Conservation (phyloP, 2,329 filamentous ascomycete species). For the Pseudogymnoascus pannorum region DNA sequence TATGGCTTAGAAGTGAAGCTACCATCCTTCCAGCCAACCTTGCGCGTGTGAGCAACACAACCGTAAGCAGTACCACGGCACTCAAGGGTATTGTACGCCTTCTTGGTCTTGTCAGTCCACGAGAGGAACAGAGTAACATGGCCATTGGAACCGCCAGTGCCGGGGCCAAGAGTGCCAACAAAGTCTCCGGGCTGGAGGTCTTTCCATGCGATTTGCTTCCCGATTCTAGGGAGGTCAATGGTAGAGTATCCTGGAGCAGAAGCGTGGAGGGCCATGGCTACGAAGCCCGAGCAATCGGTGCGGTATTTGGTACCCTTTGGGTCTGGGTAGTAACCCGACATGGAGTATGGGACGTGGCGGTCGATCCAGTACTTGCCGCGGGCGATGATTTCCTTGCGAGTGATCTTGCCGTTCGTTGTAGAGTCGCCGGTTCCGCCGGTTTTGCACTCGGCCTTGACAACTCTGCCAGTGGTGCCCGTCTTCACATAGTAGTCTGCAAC, state of each 20-base stretch:
- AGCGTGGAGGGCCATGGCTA: background rate
- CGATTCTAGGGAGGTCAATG: background rate
- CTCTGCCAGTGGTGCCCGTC: constrained; percentile 6
- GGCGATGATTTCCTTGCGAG: constrained; percentile 1
- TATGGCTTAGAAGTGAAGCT: constrained; percentile 3
- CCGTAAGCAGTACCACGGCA: background rate
- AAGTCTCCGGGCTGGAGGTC: constrained; percentile 3
- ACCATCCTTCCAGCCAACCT: background rate
- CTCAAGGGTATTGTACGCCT: background rate
- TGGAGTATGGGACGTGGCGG: background rate
- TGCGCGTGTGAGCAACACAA: background rate
- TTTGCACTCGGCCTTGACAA: background rate
- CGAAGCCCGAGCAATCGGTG: constrained; percentile 2
- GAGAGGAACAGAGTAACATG: constrained; percentile 1
- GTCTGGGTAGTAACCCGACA: background rate
- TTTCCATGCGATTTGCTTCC: background rate
- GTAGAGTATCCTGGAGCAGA: background rate
- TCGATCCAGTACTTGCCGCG: constrained; percentile 2
- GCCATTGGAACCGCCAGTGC: background rate
- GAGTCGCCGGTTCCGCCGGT: background rate
- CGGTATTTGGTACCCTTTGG: background rate
- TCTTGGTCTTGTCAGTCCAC: background rate
- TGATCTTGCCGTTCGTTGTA: background rate
- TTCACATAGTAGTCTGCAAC: constrained; percentile 16
- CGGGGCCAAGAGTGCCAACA: background rate